Percentiles rank a stretch among this genome's conserved stretches.
phyloP scores from a whole-genome alignment of 2,329 filamentous ascomycete species.

The Aspergillus carbonarius region DNA sequence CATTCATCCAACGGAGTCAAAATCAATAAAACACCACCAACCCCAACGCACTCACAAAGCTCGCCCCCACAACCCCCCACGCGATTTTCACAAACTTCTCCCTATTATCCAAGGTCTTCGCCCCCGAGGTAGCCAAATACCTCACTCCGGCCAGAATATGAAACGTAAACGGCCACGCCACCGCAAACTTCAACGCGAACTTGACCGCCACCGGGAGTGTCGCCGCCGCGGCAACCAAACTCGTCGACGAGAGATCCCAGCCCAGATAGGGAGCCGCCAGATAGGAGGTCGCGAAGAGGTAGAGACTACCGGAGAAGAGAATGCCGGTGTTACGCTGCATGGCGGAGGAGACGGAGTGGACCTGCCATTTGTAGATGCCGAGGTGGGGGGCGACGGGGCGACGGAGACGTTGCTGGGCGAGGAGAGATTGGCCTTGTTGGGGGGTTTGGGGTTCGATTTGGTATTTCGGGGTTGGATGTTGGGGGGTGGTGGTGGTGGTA shows the following conservation, averaged over 20 bases:
- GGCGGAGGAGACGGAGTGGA: conserved; percentile 72
- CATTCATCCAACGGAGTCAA: no score
- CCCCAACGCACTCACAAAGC: conserved; percentile 5
- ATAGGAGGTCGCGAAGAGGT: conserved; percentile 74
- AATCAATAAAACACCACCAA: not conserved
- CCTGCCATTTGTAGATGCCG: conserved; percentile 73
- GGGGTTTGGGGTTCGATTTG: not conserved
- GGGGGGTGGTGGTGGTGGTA: no score
- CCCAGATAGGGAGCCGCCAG: conserved; percentile 70
- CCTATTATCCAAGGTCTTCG: conserved; percentile 31
- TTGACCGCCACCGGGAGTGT: conserved; percentile 57
- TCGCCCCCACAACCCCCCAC: conserved; percentile 17
- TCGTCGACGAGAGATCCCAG: conserved; percentile 60
- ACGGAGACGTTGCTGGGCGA: conserved; percentile 71
- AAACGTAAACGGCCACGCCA: conserved; percentile 63
- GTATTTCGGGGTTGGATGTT: not conserved
- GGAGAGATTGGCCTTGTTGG: conserved; percentile 32
- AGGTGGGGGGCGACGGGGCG: conserved; percentile 82
- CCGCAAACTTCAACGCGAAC: conserved; percentile 53
- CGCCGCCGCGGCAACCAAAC: conserved; percentile 60
- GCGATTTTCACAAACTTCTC: conserved; percentile 11
- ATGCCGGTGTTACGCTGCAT: conserved; percentile 78
- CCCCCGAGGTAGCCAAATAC: conserved; percentile 66
- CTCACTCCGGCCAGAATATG: conserved; percentile 64
- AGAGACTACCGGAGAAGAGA: conserved; percentile 67